Conservation (phyloP, 352 stramenopile species). For the Phytopythium ostracodes region DNA sequence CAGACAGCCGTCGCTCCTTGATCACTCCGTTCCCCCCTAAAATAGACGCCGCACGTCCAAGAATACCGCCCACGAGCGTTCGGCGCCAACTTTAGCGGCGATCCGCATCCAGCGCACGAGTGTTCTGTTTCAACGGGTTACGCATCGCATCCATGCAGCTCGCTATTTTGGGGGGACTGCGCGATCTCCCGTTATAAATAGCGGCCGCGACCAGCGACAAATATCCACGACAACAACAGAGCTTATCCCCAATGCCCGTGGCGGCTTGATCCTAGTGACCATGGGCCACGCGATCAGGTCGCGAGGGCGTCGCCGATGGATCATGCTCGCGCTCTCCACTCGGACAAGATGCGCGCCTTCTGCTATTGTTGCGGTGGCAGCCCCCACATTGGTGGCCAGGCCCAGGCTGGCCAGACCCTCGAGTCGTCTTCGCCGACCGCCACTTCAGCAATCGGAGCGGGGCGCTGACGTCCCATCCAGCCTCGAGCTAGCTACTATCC, state of each 20-base stretch:
- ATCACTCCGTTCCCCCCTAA: neutral
- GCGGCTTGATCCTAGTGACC: neutral
- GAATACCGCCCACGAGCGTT: neutral
- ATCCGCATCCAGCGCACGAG: neutral
- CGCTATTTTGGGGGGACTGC: neutral
- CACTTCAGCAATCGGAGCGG: conserved; percentile 8
- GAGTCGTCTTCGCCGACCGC: neutral
- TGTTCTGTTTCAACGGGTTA: no score
- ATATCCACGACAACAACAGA: no score
- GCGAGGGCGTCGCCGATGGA: neutral
- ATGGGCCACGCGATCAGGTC: neutral
- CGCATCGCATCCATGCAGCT: neutral
- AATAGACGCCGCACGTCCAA: neutral
- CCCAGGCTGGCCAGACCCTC: neutral
- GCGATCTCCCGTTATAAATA: no score
- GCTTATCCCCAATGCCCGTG: neutral
- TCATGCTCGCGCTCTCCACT: neutral
- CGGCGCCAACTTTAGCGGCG: no score
- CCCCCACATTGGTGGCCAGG: no score
- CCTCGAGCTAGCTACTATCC: neutral
- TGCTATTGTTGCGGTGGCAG: neutral
- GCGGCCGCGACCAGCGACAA: no score
- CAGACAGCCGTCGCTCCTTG: no score
- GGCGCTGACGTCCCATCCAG: neutral
- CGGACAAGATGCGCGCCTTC: neutral